A percentile compares a stretch with the other conserved stretches of the same genome.
Conservation (phyloP, 192 early-diverging fungal species). For the Glomus cerebriforme region DNA sequence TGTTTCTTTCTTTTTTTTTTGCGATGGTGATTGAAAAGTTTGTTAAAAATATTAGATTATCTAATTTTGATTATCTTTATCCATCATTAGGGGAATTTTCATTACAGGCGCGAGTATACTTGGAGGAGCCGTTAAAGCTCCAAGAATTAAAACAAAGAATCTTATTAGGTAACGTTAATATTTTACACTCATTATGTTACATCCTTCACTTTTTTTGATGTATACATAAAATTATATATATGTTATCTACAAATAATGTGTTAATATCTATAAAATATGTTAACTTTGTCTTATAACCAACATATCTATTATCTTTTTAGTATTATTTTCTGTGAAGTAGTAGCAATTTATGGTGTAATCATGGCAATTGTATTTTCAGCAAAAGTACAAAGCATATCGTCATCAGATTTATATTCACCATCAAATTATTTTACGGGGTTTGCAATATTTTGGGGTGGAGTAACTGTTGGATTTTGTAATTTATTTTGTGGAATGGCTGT, state of each 20-base stretch:
- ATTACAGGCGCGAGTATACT: slow-evolving; percentile 87
- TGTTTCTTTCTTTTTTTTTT: neutral
- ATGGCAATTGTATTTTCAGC: slow-evolving; percentile 97
- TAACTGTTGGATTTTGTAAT: slow-evolving; percentile 94
- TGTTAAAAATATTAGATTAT: neutral
- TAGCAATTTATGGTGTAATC: slow-evolving; percentile 98
- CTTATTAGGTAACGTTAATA: slow-evolving; percentile 70
- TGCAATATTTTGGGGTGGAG: slow-evolving; percentile 93
- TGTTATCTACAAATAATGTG: too few relatives aligned
- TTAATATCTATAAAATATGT: too few relatives aligned
- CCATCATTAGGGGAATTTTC: slow-evolving; percentile 85
- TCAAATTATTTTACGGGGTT: slow-evolving; percentile 83
- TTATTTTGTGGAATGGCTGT: slow-evolving; percentile 92
- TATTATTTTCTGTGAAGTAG: slow-evolving; percentile 99
- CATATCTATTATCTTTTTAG: slow-evolving; percentile 37
- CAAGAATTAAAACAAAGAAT: slow-evolving; percentile 95
- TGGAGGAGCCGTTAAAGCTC: slow-evolving; percentile 86
- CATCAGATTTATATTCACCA: slow-evolving; percentile 48
- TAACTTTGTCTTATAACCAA: too few relatives aligned
- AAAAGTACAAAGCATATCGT: slow-evolving; percentile 67
- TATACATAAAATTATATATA: too few relatives aligned
- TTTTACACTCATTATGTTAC: neutral
- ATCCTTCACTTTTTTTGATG: neutral
- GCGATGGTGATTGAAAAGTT: neutral
- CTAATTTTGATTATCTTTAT: neutral